Evolutionary conservation across 768 basidiomycete genomes (phyloP).

Genomic region (Tricholomella constricta): DNA sequence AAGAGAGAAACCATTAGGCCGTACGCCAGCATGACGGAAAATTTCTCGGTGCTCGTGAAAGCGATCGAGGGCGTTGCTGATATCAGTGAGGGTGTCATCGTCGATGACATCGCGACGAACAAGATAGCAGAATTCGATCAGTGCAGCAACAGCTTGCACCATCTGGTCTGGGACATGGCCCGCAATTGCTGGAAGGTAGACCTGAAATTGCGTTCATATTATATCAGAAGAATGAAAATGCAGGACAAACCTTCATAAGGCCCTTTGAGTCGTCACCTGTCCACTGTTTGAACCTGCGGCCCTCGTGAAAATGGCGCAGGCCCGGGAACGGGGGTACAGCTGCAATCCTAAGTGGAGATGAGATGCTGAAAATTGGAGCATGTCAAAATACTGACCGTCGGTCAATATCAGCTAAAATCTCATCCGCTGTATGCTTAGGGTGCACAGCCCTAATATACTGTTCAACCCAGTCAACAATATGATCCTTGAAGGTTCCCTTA

Average conservation of each 20-base stretch:
- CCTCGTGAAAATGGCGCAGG: slow-evolving; percentile 23
- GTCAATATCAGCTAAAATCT: slow-evolving; percentile 37
- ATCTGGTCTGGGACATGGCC: slow-evolving; percentile 23
- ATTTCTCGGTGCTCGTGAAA: slow-evolving; percentile 20
- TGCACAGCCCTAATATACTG: slow-evolving; percentile 23
- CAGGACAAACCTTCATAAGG: slow-evolving; percentile 37
- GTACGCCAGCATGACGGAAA: slow-evolving; percentile 11
- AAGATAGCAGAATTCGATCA: slow-evolving; percentile 20
- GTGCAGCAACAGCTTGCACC: slow-evolving; percentile 13
- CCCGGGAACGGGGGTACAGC: slow-evolving; percentile 16
- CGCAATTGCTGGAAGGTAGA: slow-evolving; percentile 27
- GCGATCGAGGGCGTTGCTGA: neutral
- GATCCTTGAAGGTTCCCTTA: slow-evolving; percentile 40
- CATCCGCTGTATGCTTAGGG: slow-evolving; percentile 11
- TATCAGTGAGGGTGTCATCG: neutral
- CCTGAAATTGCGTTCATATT: slow-evolving; percentile 8
- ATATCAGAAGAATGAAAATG: neutral
- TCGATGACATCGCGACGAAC: neutral
- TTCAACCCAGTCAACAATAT: slow-evolving; percentile 34
- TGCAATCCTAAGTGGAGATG: slow-evolving; percentile 23
- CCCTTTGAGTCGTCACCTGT: slow-evolving; percentile 33
- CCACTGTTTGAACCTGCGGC: slow-evolving; percentile 32
- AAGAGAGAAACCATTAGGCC: slow-evolving; percentile 14
- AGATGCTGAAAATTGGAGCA: neutral
- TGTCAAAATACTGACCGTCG: slow-evolving; percentile 27